Evolutionary conservation across 106 monocot species (phyloP), one percentile per base, ranked within the genome.

Genomic region (Dendrobium nobile): DNA sequence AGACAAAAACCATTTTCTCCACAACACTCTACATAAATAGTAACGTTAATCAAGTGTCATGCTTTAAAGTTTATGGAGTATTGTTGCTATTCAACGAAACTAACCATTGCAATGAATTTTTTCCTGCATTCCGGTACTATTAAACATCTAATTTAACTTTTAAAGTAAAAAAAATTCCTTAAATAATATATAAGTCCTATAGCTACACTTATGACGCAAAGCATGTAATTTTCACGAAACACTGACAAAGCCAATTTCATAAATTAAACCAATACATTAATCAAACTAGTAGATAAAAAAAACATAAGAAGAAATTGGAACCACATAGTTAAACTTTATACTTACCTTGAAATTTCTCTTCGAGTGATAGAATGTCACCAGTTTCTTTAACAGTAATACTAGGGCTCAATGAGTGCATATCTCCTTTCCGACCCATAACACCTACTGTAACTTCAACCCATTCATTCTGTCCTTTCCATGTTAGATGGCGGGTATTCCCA

Each of bases 341-440:
- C 82, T 68, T 83, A 94, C 96, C 96, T 90, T 96, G 96, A 47
- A 96, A 96, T 85, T 96, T 96, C 82, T 96, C 96, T 80, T 96
- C 96, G 54, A 96, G 90, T 47, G 96, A 93, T 80, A 96, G 82
- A 75, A 96, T 89, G 41, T 92, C 93, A 85, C 96, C 92, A 78
- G 83, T 85, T 83, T 96, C 96, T 79, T 96, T 96, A 41, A 96
- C 92, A 72, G 96, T 96, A 86, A 96, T 85, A 78, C 96, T 96
- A 67, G 96, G 96, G 82, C 85, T 90, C 45, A 96, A 68, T 31
- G 92, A 90, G 44, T 84, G 88, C 93, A 96, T 92, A 54, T 85
- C 72, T 18, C 91, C 93, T 45, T 28, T 77, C 77, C 67, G 88
- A 43, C 96, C 96, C 72, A 96, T 70, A 43, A 96, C 90, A 67